Percentiles rank a stretch among this genome's conserved stretches.
These are phyloP conservation scores for Gautieria morchelliformis DNA, from an alignment of 768 basidiomycete genomes.

Conservation along the genomic window DNA sequence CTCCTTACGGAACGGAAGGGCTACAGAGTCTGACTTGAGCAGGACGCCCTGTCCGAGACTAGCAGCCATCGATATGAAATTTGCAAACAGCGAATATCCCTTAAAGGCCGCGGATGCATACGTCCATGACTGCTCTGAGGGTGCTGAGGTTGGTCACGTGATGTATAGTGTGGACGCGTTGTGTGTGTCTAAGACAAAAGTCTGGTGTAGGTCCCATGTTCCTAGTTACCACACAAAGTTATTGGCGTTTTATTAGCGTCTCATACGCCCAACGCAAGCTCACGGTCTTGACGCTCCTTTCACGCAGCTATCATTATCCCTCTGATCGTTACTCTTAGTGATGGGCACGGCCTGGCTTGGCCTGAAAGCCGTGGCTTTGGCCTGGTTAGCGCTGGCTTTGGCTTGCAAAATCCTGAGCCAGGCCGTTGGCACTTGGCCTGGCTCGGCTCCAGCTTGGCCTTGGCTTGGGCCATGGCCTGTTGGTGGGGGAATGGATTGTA, in stretches of 20 bases:
- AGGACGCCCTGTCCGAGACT: constrained; percentile 36
- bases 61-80: neutral
- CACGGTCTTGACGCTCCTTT: constrained; percentile 8
- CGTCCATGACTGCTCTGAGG: no score
- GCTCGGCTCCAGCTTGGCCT: no score
- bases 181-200: neutral
- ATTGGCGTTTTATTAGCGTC: neutral
- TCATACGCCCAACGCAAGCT: neutral
- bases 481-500: no score
- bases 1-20: constrained; percentile 60
- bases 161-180: neutral
- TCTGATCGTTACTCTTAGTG: constrained; percentile 56
- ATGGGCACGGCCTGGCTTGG: no score
- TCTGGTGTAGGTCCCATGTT: constrained; percentile 7
- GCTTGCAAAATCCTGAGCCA: no score
- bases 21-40: constrained; percentile 70
- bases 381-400: no score
- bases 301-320: constrained; percentile 41
- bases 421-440: no score
- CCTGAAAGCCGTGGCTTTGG: no score
- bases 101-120: neutral
- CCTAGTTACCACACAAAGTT: neutral
- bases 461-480: no score
- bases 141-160: neutral
- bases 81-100: neutral